Conservation (phyloP, 2,329 filamentous ascomycete species). For the Aspergillus vadensis region DNA sequence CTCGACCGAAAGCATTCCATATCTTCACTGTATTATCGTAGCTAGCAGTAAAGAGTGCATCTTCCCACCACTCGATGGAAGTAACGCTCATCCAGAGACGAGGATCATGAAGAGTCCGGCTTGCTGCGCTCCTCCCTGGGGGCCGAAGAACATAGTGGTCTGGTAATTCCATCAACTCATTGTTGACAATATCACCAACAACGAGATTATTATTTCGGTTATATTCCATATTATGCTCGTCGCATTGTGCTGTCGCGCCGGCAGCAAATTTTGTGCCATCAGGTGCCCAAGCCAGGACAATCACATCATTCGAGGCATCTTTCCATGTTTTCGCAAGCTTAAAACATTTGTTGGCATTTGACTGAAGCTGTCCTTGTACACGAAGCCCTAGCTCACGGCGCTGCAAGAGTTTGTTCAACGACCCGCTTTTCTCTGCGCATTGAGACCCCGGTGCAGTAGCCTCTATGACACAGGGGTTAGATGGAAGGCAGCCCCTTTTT, state of each 20-base stretch:
- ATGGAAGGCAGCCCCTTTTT: conserved; percentile 21
- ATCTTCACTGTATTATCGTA: conserved; percentile 60
- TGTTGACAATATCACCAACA: conserved; percentile 49
- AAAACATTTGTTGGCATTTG: conserved; percentile 42
- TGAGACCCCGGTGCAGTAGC: not conserved
- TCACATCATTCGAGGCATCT: conserved; percentile 61
- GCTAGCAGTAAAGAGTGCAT: conserved; percentile 55
- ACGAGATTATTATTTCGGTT: conserved; percentile 61
- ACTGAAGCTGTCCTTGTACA: conserved; percentile 17
- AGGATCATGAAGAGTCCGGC: conserved; percentile 51
- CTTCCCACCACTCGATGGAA: conserved; percentile 54
- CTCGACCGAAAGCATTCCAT: conserved; percentile 49
- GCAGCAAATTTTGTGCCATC: conserved; percentile 58
- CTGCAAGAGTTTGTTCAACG: conserved; percentile 25
- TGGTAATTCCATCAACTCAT: conserved; percentile 54
- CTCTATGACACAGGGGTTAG: conserved; percentile 18
- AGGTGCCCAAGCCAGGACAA: conserved; percentile 58
- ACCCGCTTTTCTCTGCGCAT: not conserved
- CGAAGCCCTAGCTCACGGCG: conserved; percentile 34
- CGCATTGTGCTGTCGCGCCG: conserved; percentile 59
- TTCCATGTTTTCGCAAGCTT: conserved; percentile 53
- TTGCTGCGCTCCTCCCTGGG: conserved; percentile 41
- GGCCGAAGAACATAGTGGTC: conserved; percentile 53
- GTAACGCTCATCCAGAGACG: conserved; percentile 60
- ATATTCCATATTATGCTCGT: conserved; percentile 60